Base-by-base conservation (phyloP, 2,329 filamentous ascomycete genomes). In the Penicillium rolfsii region DNA sequence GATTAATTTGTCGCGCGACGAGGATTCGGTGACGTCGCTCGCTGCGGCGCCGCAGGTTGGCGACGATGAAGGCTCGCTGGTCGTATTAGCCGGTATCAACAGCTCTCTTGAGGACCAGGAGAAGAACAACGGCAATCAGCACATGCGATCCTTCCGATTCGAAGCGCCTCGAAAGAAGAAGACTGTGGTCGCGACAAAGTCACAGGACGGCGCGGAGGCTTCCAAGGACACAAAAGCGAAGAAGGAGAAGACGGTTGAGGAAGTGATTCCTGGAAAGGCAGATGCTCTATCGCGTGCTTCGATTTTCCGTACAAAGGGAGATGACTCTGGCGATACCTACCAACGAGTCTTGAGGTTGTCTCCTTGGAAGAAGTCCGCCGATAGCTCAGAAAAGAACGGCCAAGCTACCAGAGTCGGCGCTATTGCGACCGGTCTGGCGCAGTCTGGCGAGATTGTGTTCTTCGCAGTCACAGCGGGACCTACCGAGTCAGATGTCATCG, bases 21-120 rank as follows among this genome's bases (percentile, higher is more conserved):
- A 97, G 79, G 94, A 98, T 77, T 96, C 90, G 59, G 91, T 96
- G 60, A 92, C 90, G 66, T 93, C 90, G 57, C 83, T 97, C 53
- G 91, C 88, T 45, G 86, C 89, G 55, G 87, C 91, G 57, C 67
- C 67, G 66, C 84, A 79, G 72, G 87, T 83, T 69, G 81, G 73
- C 55, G 85, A 72, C 74, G 82, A 60, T 12, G 52, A 56, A 24
- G 33, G 71, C 66, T 83, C 68, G 73, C 69, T 85, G 5, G 74
- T 85, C 45, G 78, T 87, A 7, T 88, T 91, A 66, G 91, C 93
- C 28, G 93, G 93, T 57, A 89, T 97, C 79, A 97, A 97, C 76
- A 93, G 91, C 61, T 90, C 89, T 60, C 83, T 87, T 50, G 84
- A 83, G 5, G 88, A 92, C 60, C 84, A 93, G 65, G 83, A 87